phyloP scores from a whole-genome alignment of 495 filamentous ascomycete species.

The Aspergillus carlsbadensis region DNA sequence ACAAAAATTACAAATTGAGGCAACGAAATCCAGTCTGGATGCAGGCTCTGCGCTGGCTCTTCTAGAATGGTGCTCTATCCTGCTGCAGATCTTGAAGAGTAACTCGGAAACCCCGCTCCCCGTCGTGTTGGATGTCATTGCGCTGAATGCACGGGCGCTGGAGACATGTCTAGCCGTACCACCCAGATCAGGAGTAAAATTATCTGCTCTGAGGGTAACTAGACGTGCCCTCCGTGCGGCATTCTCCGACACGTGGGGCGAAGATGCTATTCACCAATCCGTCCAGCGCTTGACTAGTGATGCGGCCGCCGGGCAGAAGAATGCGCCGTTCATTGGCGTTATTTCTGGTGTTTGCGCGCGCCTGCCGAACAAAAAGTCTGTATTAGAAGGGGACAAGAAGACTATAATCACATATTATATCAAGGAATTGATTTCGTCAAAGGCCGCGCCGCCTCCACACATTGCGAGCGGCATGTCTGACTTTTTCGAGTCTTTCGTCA shows the following conservation, averaged over 20 bases:
- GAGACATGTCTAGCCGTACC: slow-evolving; percentile 71
- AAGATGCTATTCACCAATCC: slow-evolving; percentile 59
- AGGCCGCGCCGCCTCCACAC: slow-evolving; percentile 66
- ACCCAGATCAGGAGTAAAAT: slow-evolving; percentile 55
- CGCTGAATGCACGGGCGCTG: slow-evolving; percentile 63
- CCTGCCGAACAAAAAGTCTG: slow-evolving; percentile 52
- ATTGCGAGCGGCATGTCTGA: slow-evolving; percentile 73
- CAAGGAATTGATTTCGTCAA: slow-evolving; percentile 81
- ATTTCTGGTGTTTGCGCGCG: slow-evolving; percentile 83
- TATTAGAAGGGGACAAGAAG: slow-evolving; percentile 63
- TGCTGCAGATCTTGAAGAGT: slow-evolving; percentile 62
- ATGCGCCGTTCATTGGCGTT: slow-evolving; percentile 76
- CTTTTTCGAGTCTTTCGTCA: slow-evolving; percentile 78
- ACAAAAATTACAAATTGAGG: slow-evolving; percentile 58
- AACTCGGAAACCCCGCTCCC: slow-evolving; percentile 57
- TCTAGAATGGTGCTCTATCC: slow-evolving; percentile 79
- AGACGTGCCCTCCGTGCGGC: slow-evolving; percentile 70
- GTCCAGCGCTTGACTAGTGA: slow-evolving; percentile 66
- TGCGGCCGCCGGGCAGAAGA: slow-evolving; percentile 57
- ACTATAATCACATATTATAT: slow-evolving; percentile 76
- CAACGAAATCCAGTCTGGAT: slow-evolving; percentile 71
- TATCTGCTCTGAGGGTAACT: slow-evolving; percentile 69
- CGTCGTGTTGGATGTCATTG: slow-evolving; percentile 61
- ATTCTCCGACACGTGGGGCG: slow-evolving; percentile 57
- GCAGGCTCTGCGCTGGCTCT: slow-evolving; percentile 82